Conservation (phyloP, 2,329 filamentous ascomycete species). For the Fusarium dlaminii region DNA sequence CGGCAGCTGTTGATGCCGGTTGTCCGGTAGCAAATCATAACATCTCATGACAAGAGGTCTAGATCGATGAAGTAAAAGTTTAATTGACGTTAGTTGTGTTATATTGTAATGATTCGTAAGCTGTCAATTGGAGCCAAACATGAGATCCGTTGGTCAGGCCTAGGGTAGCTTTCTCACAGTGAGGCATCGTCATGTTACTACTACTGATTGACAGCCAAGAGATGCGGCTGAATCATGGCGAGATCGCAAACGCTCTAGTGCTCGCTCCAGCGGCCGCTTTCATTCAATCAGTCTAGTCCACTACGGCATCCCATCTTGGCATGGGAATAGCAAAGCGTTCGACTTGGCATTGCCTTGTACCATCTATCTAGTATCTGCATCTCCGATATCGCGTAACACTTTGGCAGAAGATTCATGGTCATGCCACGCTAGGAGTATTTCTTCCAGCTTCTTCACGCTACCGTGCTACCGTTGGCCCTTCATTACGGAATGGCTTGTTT, state of each 20-base stretch:
- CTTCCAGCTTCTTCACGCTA: not conserved
- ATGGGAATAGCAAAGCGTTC: not conserved
- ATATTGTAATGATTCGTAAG: not conserved
- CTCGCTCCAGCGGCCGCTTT: not conserved
- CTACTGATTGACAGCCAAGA: constrained; percentile 13
- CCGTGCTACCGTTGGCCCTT: not conserved
- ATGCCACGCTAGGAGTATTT: not conserved
- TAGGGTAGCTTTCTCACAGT: not conserved
- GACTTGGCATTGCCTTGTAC: not conserved
- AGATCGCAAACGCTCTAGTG: not conserved
- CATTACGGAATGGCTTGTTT: not conserved
- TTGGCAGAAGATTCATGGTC: not conserved
- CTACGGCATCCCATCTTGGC: constrained; percentile 5
- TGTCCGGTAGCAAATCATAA: not conserved
- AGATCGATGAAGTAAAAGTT: not conserved
- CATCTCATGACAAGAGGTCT: not conserved
- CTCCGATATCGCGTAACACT: not conserved
- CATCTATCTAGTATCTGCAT: not conserved
- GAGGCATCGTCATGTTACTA: not conserved
- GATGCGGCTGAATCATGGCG: constrained; percentile 25
- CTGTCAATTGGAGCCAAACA: not conserved
- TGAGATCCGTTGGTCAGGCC: not conserved
- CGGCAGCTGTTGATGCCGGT: not conserved
- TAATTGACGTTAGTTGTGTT: not conserved
- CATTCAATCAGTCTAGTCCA: not conserved